Evolutionary conservation across 2,329 filamentous ascomycete species (phyloP).

Genomic region (Xylariomycetidae sp.): DNA sequence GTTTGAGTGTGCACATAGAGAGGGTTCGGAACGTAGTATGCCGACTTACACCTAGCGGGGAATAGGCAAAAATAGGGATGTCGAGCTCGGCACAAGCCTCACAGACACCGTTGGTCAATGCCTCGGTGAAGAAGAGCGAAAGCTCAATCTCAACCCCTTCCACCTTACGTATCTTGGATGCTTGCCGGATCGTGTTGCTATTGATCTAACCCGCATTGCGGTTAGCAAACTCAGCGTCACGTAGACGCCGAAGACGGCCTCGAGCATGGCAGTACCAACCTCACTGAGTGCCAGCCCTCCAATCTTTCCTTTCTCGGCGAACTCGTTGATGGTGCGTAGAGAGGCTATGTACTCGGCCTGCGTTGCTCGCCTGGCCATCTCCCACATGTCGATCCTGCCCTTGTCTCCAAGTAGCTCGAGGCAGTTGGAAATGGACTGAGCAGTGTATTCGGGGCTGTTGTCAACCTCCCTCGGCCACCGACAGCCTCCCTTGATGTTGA

Average conservation of each 20-base stretch:
- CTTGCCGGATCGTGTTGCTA: constrained; percentile 25
- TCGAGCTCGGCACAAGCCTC: constrained; percentile 37
- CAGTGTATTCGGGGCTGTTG: constrained; percentile 36
- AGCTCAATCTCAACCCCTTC: constrained; percentile 30
- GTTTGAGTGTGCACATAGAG: neutral
- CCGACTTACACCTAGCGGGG: constrained; percentile 37
- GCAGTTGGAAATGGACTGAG: constrained; percentile 43
- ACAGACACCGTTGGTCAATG: constrained; percentile 26
- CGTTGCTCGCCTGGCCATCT: constrained; percentile 39
- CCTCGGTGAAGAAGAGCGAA: constrained; percentile 24
- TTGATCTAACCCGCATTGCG: too few species aligned
- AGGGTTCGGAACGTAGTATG: neutral
- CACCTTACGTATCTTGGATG: constrained; percentile 21
- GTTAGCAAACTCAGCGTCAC: constrained; percentile 27
- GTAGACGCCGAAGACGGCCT: too few species aligned
- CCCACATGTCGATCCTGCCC: constrained; percentile 43
- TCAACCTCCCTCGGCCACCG: constrained; percentile 17
- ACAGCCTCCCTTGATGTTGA: constrained; percentile 47
- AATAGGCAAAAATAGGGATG: constrained; percentile 47
- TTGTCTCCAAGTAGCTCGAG: constrained; percentile 30
- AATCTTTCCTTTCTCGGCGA: constrained; percentile 28
- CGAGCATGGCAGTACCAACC: too few species aligned
- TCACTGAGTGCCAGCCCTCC: constrained; percentile 19
- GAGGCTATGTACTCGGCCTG: constrained; percentile 26
- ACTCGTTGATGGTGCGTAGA: constrained; percentile 21